phyloP scores from a whole-genome alignment of 169 alveolate genomes.

The Cryptosporidium baileyi region DNA sequence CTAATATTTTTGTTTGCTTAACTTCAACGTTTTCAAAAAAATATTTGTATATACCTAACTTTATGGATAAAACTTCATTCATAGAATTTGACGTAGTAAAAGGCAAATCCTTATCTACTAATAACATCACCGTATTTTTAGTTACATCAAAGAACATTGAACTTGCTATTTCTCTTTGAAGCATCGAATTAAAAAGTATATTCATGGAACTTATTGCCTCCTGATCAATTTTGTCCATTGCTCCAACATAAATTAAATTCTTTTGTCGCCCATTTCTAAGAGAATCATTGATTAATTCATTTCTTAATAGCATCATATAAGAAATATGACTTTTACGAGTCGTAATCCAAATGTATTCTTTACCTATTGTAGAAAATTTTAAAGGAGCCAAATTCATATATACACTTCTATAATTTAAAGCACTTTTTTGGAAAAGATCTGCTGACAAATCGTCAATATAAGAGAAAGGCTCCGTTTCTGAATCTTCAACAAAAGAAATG shows the following conservation, averaged over 20 bases:
- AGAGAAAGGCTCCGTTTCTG: background rate
- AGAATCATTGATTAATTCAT: background rate
- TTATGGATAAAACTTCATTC: background rate
- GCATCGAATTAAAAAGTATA: slow-evolving; percentile 19
- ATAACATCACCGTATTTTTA: background rate
- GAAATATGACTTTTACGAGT: background rate
- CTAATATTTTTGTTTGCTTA: background rate
- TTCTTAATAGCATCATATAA: slow-evolving; percentile 29
- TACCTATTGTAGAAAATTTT: background rate
- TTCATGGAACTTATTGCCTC: background rate
- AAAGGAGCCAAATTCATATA: slow-evolving; percentile 20
- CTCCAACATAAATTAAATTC: slow-evolving; percentile 9
- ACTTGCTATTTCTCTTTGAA: background rate
- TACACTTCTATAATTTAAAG: background rate
- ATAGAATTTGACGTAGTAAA: background rate
- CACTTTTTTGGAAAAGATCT: background rate
- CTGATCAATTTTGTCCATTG: background rate
- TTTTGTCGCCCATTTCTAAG: background rate
- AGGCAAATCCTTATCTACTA: background rate
- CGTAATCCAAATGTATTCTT: slow-evolving; percentile 29
- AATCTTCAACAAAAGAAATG: background rate
- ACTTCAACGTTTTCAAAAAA: background rate
- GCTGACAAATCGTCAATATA: background rate
- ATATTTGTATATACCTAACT: background rate
- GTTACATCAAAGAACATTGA: slow-evolving; percentile 13